These are phyloP conservation scores for Clarireedia monteithiana DNA, from an alignment of 2,329 filamentous ascomycete genomes.

Conservation along the genomic window DNA sequence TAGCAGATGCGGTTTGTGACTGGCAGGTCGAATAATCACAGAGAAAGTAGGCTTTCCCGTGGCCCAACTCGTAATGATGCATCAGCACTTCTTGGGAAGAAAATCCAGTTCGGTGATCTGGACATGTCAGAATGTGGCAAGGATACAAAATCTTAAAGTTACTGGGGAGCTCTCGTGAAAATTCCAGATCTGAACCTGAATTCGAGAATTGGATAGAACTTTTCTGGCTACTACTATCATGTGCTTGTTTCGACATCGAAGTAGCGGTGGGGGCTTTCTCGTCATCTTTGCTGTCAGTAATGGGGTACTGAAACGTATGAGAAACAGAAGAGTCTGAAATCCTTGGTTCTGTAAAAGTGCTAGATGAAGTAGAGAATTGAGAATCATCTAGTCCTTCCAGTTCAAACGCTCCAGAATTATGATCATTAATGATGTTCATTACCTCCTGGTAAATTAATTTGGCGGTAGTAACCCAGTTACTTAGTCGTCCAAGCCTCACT, in stretches of 20 bases:
- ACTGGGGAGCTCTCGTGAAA: too few species aligned
- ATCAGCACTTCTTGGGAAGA: not conserved
- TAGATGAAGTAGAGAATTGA: too few species aligned
- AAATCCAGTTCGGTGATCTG: not conserved
- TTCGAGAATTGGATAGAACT: too few species aligned
- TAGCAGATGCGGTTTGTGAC: not conserved
- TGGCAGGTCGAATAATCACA: conserved; percentile 3
- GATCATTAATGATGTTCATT: not conserved
- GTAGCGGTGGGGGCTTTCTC: too few species aligned
- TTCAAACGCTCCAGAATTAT: not conserved
- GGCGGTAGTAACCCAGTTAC: not conserved
- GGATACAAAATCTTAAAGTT: not conserved
- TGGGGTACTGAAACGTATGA: too few species aligned
- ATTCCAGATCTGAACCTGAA: too few species aligned
- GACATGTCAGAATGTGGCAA: not conserved
- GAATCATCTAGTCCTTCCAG: too few species aligned
- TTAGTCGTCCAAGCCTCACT: not conserved
- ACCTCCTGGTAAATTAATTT: not conserved
- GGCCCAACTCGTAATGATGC: not conserved
- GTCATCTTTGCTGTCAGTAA: too few species aligned
- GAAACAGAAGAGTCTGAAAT: too few species aligned
- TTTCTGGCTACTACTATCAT: too few species aligned
- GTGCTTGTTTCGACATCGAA: too few species aligned
- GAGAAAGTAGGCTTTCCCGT: not conserved
- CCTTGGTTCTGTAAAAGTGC: too few species aligned